phyloP scores from a whole-genome alignment of 371 early-diverging fungal genomes.

The Phascolomyces articulosus region DNA sequence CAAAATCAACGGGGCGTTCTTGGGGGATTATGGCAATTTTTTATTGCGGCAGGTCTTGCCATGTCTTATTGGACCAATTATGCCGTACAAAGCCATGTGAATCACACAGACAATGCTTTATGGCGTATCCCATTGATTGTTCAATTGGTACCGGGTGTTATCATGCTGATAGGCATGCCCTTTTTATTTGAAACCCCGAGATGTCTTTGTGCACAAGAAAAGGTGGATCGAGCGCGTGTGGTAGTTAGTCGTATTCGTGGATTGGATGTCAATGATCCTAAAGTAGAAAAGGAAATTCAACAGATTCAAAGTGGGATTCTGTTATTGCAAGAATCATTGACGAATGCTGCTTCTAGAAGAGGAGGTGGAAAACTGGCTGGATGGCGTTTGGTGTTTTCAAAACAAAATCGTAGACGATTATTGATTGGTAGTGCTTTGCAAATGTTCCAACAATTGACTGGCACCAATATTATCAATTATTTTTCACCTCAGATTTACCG shows the following conservation, averaged over 20 bases:
- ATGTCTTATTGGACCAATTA: slow-evolving; percentile 43
- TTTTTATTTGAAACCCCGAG: slow-evolving; percentile 49
- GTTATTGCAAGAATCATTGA: neutral
- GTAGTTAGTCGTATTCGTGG: slow-evolving; percentile 77
- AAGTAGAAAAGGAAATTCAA: slow-evolving; percentile 73
- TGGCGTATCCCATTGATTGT: slow-evolving; percentile 42
- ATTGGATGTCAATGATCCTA: slow-evolving; percentile 72
- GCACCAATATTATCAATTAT: slow-evolving; percentile 35
- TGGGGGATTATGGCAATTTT: slow-evolving; percentile 41
- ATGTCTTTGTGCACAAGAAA: slow-evolving; percentile 35
- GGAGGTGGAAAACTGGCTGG: no score
- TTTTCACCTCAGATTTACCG: slow-evolving; percentile 22
- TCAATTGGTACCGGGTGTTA: slow-evolving; percentile 32
- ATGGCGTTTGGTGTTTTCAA: slow-evolving; percentile 15
- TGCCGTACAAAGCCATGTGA: slow-evolving; percentile 22
- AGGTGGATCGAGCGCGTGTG: slow-evolving; percentile 65
- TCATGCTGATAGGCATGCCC: slow-evolving; percentile 39
- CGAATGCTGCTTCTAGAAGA: neutral
- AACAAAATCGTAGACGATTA: slow-evolving; percentile 20
- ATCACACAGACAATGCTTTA: slow-evolving; percentile 21
- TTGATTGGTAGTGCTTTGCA: slow-evolving; percentile 30
- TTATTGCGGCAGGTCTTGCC: slow-evolving; percentile 37
- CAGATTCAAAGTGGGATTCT: slow-evolving; percentile 10
- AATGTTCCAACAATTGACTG: slow-evolving; percentile 36
- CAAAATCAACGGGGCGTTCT: slow-evolving; percentile 32